Conservation (phyloP, 139 green algal genomes). For the Chlamydomonas schloesseri region DNA sequence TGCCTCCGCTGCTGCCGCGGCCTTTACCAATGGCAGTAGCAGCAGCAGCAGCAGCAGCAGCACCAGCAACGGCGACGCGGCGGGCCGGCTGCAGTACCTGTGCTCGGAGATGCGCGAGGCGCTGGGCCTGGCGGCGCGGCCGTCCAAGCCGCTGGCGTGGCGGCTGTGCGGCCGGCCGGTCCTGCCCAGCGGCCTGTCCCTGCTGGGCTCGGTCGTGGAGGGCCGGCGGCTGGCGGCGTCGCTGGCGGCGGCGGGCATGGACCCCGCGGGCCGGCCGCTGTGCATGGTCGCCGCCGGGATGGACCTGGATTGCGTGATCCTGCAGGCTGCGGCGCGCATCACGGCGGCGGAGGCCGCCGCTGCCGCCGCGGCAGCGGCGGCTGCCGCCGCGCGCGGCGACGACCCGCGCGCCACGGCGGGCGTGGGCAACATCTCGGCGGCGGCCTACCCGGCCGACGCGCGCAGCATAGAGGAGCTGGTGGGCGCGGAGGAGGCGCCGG, state of each 20-base stretch:
- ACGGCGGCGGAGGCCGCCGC: neutral
- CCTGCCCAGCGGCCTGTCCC: conserved; percentile 60
- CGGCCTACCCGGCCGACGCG: neutral
- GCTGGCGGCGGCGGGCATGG: conserved; percentile 35
- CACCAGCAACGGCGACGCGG: neutral
- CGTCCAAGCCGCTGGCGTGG: conserved; percentile 85
- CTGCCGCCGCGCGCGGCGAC: neutral
- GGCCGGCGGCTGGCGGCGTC: conserved; percentile 38
- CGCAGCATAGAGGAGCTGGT: conserved; percentile 8
- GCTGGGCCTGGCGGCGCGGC: conserved; percentile 46
- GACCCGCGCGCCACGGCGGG: neutral
- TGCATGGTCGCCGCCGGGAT: conserved; percentile 50
- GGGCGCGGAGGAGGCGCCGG: neutral
- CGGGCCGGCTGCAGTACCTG: conserved; percentile 32
- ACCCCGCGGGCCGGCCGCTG: conserved; percentile 39
- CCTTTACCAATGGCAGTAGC: neutral
- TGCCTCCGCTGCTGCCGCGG: neutral
- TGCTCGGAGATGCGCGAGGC: conserved; percentile 38
- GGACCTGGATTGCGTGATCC: conserved; percentile 47
- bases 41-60: neutral
- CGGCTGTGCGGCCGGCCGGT: conserved; percentile 76
- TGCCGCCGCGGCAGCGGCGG: neutral
- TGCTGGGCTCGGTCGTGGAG: conserved; percentile 45
- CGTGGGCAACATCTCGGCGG: neutral
- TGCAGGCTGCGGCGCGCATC: neutral